Evolutionary conservation across 2,329 filamentous ascomycete genomes (phyloP).

Genomic region (Aspergillus sp.): DNA sequence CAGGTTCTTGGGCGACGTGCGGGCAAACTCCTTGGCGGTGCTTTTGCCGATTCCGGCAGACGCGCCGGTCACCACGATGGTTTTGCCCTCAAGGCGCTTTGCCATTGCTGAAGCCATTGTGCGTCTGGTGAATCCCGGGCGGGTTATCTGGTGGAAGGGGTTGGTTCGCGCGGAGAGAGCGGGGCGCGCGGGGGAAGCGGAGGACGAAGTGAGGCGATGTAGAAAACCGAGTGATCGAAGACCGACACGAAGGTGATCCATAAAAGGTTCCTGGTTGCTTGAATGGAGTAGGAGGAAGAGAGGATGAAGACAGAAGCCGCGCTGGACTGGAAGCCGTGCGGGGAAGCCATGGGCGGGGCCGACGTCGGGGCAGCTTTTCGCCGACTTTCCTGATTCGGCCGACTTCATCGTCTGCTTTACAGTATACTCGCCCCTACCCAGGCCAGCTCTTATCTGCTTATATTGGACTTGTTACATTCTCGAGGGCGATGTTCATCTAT

Average conservation of each 20-base stretch:
- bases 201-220: constrained; percentile 10
- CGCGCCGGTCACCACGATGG: constrained; percentile 81
- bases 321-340: too few species aligned
- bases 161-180: constrained; percentile 11
- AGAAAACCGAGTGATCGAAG: constrained; percentile 16
- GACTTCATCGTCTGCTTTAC: too few species aligned
- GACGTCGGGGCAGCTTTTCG: too few species aligned
- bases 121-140: constrained; percentile 22
- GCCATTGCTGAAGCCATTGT: constrained; percentile 60
- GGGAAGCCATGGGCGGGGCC: too few species aligned
- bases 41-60: constrained; percentile 77
- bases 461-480: too few species aligned
- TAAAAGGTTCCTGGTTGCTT: too few species aligned
- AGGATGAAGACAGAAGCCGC: too few species aligned
- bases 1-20: constrained; percentile 67
- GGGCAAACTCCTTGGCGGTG: constrained; percentile 81
- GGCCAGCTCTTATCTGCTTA: too few species aligned
- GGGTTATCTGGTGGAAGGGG: constrained; percentile 11
- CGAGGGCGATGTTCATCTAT: too few species aligned
- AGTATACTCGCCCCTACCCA: too few species aligned
- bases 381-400: too few species aligned
- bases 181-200: constrained; percentile 5
- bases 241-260: constrained; percentile 17
- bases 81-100: constrained; percentile 87
- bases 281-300: too few species aligned